Evolutionary conservation across 768 basidiomycete species (phyloP).

Genomic region (Mrakia frigida): DNA sequence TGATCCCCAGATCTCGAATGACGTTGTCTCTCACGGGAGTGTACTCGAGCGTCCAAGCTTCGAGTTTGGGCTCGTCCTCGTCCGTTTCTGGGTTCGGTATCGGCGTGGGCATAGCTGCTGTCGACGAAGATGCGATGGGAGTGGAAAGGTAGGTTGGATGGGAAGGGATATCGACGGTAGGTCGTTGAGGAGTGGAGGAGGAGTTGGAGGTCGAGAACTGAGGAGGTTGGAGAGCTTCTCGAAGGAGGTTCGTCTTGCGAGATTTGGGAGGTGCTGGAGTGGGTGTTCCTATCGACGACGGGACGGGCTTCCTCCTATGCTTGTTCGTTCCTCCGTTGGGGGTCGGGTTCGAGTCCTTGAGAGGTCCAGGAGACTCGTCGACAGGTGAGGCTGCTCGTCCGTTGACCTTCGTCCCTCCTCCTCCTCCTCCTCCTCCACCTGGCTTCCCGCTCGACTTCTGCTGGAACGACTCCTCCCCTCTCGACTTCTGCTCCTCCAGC

Average conservation of each 20-base stretch:
- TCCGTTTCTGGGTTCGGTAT: slow-evolving; percentile 6
- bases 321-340: neutral
- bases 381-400: neutral
- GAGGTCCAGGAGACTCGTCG: neutral
- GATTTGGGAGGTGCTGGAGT: slow-evolving; percentile 6
- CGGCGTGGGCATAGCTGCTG: neutral
- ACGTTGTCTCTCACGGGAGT: slow-evolving; percentile 22
- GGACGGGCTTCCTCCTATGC: neutral
- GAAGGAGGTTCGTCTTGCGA: slow-evolving; percentile 28
- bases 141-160: neutral
- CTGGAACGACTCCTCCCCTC: neutral
- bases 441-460: neutral
- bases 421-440: neutral
- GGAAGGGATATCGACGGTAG: neutral
- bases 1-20: slow-evolving; percentile 19
- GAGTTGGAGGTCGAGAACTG: neutral
- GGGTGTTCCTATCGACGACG: neutral
- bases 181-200: slow-evolving; percentile 1
- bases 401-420: slow-evolving; percentile 9
- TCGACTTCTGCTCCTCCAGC: neutral
- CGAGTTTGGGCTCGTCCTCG: slow-evolving; percentile 29
- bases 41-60: slow-evolving; percentile 31
- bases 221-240: slow-evolving; percentile 25
- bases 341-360: neutral
- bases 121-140: neutral